Percentiles rank a stretch among this genome's conserved stretches.
Evolutionary conservation across 148 eudicot species (phyloP).

Genomic region (Rhododendron ovatum): DNA sequence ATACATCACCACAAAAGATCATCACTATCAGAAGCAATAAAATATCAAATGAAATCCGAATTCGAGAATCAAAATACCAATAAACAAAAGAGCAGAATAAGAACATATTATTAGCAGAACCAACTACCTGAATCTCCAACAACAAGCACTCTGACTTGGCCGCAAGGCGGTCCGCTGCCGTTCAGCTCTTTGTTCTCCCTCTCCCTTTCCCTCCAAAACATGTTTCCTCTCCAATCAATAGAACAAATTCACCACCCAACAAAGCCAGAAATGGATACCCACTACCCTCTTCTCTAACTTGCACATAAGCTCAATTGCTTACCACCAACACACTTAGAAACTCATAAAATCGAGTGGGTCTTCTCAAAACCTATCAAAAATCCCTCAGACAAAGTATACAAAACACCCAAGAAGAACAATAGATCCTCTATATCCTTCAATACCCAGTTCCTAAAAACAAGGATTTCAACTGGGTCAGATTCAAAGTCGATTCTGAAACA

Average conservation of each 20-base stretch:
- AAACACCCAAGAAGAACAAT: background rate
- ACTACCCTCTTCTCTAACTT: background rate
- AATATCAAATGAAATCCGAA: background rate
- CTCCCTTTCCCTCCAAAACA: constrained; percentile 91
- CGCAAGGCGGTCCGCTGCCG: constrained; percentile 62
- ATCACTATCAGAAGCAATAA: background rate
- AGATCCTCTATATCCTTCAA: background rate
- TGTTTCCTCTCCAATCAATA: constrained; percentile 20
- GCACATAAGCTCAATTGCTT: background rate
- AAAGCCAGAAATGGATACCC: constrained; percentile 2
- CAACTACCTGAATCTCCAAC: constrained; percentile 86
- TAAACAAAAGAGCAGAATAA: background rate
- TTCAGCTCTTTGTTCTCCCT: constrained; percentile 56
- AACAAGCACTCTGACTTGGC: constrained; percentile 85
- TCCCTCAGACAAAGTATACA: background rate
- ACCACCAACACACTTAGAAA: background rate
- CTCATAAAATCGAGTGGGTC: background rate
- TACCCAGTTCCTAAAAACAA: background rate
- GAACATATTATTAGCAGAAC: background rate
- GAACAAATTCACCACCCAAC: constrained; percentile 4
- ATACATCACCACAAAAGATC: background rate
- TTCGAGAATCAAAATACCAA: background rate
- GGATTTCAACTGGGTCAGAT: background rate
- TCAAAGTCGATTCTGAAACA: background rate
- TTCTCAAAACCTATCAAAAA: background rate